Conservation (phyloP, 139 green algal species). For the Yamagishiella unicocca region DNA sequence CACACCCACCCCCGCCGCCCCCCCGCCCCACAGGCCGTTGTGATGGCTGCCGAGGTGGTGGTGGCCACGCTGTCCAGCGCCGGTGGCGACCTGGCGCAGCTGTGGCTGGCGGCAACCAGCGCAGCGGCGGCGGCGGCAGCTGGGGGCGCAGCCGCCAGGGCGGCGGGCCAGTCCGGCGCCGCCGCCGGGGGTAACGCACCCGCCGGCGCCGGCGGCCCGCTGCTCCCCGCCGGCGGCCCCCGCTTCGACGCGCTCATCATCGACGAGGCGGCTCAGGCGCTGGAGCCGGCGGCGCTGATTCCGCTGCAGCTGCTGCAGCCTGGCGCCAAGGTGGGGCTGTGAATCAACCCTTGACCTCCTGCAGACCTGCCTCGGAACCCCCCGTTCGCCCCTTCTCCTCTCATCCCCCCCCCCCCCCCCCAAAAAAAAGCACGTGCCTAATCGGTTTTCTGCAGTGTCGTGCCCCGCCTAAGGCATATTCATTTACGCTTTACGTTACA, state of each 20-base stretch:
- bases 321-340: slow-evolving; percentile 33
- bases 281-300: slow-evolving; percentile 85
- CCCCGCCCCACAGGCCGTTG: slow-evolving; percentile 62
- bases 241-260: slow-evolving; percentile 82
- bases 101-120: neutral
- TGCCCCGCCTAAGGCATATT: no score
- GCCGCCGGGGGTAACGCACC: neutral
- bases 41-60: slow-evolving; percentile 66
- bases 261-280: slow-evolving; percentile 83
- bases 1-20: no score
- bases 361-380: no score
- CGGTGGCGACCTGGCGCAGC: slow-evolving; percentile 70
- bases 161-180: no score
- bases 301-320: slow-evolving; percentile 75
- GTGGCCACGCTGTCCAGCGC: slow-evolving; percentile 74
- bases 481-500: no score
- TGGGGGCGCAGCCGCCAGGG: neutral
- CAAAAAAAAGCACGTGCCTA: no score
- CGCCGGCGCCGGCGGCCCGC: neutral
- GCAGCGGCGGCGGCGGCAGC: neutral
- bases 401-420: neutral
- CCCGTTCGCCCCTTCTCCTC: neutral
- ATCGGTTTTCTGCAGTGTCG: no score
- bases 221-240: slow-evolving; percentile 11
- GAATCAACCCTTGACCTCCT: no score